phyloP scores from a whole-genome alignment of 2,329 filamentous ascomycete species.

The Colletotrichum costaricense region DNA sequence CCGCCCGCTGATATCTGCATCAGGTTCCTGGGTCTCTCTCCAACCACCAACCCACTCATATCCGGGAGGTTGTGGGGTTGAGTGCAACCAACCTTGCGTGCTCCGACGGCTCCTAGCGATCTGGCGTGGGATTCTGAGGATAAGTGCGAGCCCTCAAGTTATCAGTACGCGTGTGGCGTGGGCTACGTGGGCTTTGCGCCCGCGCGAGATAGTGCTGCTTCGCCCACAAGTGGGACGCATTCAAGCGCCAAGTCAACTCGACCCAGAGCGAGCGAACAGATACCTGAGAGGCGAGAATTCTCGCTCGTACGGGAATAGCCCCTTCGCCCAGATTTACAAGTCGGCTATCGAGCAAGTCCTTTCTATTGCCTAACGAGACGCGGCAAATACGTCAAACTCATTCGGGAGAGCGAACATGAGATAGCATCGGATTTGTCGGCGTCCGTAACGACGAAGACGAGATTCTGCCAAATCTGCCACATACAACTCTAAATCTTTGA shows the following conservation, averaged over 20 bases:
- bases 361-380: not conserved
- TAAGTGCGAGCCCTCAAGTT: conserved; percentile 12
- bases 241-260: not conserved
- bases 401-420: not conserved
- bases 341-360: not conserved
- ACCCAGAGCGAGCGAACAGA: not conserved
- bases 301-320: not conserved
- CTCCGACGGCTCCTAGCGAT: conserved; percentile 15
- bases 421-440: not conserved
- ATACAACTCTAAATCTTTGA: conserved; percentile 15
- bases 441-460: not conserved
- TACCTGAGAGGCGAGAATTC: not conserved
- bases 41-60: conserved; percentile 6
- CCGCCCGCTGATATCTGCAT: conserved; percentile 3
- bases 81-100: conserved; percentile 5
- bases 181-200: conserved; percentile 27
- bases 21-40: not conserved
- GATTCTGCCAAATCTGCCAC: not conserved
- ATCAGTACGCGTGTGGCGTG: conserved; percentile 21
- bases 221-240: conserved; percentile 10
- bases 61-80: conserved; percentile 10
- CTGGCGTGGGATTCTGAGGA: conserved; percentile 22
- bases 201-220: conserved; percentile 21
- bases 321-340: not conserved
- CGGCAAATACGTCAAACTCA: not conserved